A percentile compares a stretch with the other conserved stretches of the same genome.
Conservation (phyloP, 805 yeast genomes). For the Ogataea siamensis region DNA sequence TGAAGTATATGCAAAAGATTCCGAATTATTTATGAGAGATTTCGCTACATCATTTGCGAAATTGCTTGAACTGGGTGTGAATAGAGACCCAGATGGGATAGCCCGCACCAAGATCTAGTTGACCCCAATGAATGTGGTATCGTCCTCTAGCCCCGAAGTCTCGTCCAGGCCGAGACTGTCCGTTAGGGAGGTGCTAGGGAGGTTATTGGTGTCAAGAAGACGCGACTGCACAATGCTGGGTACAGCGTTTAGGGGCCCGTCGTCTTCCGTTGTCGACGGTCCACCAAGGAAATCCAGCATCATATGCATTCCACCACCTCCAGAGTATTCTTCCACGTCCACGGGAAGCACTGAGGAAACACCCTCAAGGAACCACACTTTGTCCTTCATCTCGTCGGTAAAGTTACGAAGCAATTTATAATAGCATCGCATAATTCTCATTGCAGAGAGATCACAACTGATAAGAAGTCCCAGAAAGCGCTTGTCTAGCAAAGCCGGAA, state of each 20-base stretch:
- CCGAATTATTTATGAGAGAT: conserved; percentile 57
- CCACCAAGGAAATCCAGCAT: conserved; percentile 86
- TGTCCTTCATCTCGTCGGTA: conserved; percentile 82
- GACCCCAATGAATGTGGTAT: conserved; percentile 33
- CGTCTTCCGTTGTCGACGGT: conserved; percentile 36
- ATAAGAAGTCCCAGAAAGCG: conserved; percentile 72
- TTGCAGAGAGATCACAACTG: conserved; percentile 83
- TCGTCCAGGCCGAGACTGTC: conserved; percentile 51
- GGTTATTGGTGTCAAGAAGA: conserved; percentile 50
- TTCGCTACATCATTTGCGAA: conserved; percentile 68
- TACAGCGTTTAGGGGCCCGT: conserved; percentile 41
- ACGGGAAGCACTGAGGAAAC: conserved; percentile 85
- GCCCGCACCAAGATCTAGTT: conserved; percentile 29
- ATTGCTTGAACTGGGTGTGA: conserved; percentile 48
- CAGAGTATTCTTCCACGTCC: conserved; percentile 87
- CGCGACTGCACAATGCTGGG: conserved; percentile 43
- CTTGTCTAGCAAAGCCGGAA: conserved; percentile 88
- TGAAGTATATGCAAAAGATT: conserved; percentile 64
- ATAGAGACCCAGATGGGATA: conserved; percentile 33
- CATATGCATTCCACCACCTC: conserved; percentile 92
- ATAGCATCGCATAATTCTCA: conserved; percentile 88
- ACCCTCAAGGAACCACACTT: conserved; percentile 93
- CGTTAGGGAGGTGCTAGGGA: conserved; percentile 49
- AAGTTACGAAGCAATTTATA: conserved; percentile 77
- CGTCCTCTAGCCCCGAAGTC: conserved; percentile 50